Base-by-base conservation (phyloP, 345 rosid species). In the Eutrema yunnanense region DNA sequence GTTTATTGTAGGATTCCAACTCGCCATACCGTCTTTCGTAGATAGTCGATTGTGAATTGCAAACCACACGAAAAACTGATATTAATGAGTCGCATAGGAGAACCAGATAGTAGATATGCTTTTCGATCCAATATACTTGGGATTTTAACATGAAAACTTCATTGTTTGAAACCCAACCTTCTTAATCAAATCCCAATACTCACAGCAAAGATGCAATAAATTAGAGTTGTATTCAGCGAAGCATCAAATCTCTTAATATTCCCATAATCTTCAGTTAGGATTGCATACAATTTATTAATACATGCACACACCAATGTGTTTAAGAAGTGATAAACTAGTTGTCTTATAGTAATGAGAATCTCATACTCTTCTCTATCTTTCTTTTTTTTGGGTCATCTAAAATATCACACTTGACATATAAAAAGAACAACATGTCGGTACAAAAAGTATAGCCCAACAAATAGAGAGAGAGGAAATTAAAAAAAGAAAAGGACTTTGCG, bases 371-470 rank as follows among this genome's bases (percentile, higher is more conserved):
- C 58, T 36, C 58, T 64, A 26, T 49, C 59, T 2, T 72, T 22
- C 13, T 26, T 2, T 34, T 32, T 52, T 14, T n/a, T n/a, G n/a
- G 9, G 42, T 53, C 56, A 48, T 72, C 52, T 40, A 71, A 43
- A 40, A 34, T 54, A 26, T 27, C 40, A 43, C 41, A 72, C 22
- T 60, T 60, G 6, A 51, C 37, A 62, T 36, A 29, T 33, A 4
- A 52, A 30, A 33, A 32, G 33, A 44, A 33, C 3, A 19, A 59
- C 55, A 58, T 67, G 78, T 74, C 52, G 68, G 69, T 60, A 74
- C 73, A 56, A 37, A 60, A 75, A 52, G 69, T 34, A 75, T 60
- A 60, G 63, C 43, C 73, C 55, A 61, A 70, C 65, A 67, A 53
- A 63, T 22, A 61, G 10, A 60, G 40, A 26, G 22, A 62, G 33